Base-by-base conservation (phyloP, 1,284 basidiomycete species). In the Leucoagaricus sp. region DNA sequence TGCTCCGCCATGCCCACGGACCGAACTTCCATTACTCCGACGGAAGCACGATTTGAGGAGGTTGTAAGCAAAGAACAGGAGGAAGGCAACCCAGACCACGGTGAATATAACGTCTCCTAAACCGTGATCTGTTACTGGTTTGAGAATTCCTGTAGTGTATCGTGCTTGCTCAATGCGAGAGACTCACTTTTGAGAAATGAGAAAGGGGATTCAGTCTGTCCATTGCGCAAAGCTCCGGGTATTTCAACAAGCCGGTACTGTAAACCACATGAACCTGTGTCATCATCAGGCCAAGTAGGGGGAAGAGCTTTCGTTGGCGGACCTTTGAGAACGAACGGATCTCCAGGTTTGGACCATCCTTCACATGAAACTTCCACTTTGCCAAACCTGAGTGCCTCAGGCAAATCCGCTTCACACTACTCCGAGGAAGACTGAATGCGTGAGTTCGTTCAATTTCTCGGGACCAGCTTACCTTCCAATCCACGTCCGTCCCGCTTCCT, bases 361-460 rank as follows among this genome's bases (percentile, higher is more conserved):
- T 98, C 95, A 65, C 95, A 98, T 19, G 84, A 87, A 1, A 98
- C 79, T 60, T 80, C 72, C 3, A 96, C 86, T 55, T 84, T 79
- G 7, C 95, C 95, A 58, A 98, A 87, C 13, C 92, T 78, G 53
- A 96, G 69, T 2, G 84, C 77, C 42, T 86, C 84, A 2, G 94
- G 94, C 8, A 98, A 75, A 67, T 98, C 94, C 6, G 94, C 91
- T 68, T 93, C 86, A 69, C 95, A 98, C 87, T 93, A 21, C 53
- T 44, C 10, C 19, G 25, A 13, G 38, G 17, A 40, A 44, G 23
- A 28, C 31, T 33, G 9, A 28, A 2, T 36, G 15, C 21, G 12
- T 15, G 17, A 59, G 47, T 45, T n/a, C 25, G n/a, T 25, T 17
- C 36, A 49, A 42, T 56, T 40, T 31, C 10, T 26, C 17, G 34